Percentiles rank a stretch among this genome's conserved stretches.
Conservation (phyloP, 768 basidiomycete species). For the Kockovaella imperatae region DNA sequence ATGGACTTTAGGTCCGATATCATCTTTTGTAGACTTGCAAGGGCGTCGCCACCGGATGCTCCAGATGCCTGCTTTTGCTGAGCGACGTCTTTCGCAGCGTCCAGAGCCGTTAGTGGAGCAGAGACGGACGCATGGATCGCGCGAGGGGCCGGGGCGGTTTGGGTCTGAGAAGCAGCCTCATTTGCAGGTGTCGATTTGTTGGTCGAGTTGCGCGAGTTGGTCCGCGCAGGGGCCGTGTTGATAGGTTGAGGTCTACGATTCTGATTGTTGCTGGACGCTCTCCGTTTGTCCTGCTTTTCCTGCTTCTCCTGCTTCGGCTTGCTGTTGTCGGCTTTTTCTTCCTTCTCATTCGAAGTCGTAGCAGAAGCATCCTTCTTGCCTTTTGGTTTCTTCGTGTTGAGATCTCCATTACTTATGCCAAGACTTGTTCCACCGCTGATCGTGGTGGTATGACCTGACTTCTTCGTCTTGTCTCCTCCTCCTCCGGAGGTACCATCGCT, state of each 20-base stretch:
- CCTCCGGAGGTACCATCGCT: conserved; percentile 14
- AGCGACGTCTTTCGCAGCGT: conserved; percentile 29
- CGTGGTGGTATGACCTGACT: conserved; percentile 27
- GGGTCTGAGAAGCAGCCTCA: background rate
- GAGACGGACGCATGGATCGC: conserved; percentile 17
- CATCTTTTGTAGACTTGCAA: conserved; percentile 63
- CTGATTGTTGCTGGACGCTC: background rate
- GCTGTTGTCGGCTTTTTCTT: conserved; percentile 1
- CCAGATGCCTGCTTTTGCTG: conserved; percentile 14
- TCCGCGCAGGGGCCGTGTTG: conserved; percentile 11
- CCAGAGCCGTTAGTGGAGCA: conserved; percentile 22
- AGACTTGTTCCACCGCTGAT: conserved; percentile 32
- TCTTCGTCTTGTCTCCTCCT: conserved; percentile 20
- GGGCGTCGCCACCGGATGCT: conserved; percentile 24
- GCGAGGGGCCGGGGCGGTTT: conserved; percentile 1
- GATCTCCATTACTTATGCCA: conserved; percentile 10
- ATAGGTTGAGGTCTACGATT: conserved; percentile 18
- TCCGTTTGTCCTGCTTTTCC: background rate
- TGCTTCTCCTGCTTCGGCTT: background rate
- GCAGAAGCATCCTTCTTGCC: conserved; percentile 5
- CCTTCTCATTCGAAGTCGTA: background rate
- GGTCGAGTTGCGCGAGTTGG: conserved; percentile 9
- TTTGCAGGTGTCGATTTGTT: background rate
- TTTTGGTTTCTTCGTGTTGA: conserved; percentile 1
- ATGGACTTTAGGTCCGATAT: conserved; percentile 88